Base-by-base conservation (phyloP, 2,329 filamentous ascomycete species). In the Chaetomium globosum region DNA sequence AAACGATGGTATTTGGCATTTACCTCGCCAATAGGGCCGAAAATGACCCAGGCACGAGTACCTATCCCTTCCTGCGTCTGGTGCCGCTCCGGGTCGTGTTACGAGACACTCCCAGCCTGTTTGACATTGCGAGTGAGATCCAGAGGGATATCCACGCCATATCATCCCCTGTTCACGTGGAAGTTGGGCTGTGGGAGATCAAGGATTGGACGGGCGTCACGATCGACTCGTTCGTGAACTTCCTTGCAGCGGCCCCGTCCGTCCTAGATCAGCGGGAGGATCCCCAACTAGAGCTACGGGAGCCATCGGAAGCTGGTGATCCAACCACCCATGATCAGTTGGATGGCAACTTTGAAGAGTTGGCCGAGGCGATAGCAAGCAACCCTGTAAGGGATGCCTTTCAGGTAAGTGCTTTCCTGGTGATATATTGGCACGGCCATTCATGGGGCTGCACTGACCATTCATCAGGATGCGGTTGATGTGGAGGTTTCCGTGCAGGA, bases 211-310 rank as follows among this genome's bases (percentile, higher is more conserved):
- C 91, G 0, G 89, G 89, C 0, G 77, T 92, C 1, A 80, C 76
- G 61, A 76, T 96, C 1, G 84, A 90, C 70, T 87, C 84, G 0
- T 94, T 91, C 77, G 87, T 97, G 71, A 97, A 97, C 74, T 95
- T 96, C 69, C 76, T 96, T 21, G 86, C 81, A 59, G 75, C 87
- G 5, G 83, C 8, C 49, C 62, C 23, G 13, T 8, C 30, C 9
- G 31, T 21, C 4, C 2, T 12, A 3, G 60, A 63, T 1, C 36
- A 23, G 2, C 43, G 39, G 16, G 31, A 13, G 5, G 12, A 30
- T 3, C 51, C 59, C 8, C 21, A 28, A 2, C 13, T 65, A 16
- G 26, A 64, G 1, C n/a, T 39, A 12, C n/a, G 65, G 19, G 59
- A 56, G 4, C 62, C 51, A 21, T 23, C 10, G 19, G 39, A 26